Evolutionary conservation across 2,329 filamentous ascomycete species (phyloP), one percentile per base, ranked within the genome.

Genomic region (Penicillium sp.): DNA sequence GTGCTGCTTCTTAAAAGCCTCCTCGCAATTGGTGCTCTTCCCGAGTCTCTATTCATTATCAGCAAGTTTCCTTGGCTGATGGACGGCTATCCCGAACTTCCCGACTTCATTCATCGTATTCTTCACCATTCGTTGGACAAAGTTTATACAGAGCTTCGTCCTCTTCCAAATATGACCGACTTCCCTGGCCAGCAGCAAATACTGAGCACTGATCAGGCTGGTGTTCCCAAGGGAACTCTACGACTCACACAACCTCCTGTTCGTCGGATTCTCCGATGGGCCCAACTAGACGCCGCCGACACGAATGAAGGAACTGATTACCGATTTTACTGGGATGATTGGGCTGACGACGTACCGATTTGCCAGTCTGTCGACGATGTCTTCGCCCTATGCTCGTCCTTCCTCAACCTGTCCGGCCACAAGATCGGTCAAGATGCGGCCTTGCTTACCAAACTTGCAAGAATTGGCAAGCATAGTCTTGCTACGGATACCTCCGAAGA

Each of bases 301-400:
- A 86, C 85, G 23, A 87, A 87, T 51, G 90, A 92, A 62, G 87
- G 87, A 18, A 84, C 79, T 11, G 81, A 89, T 48, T 97, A 97
- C 71, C 86, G 89, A 29, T 97, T 95, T 70, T 99, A 99, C 73
- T 97, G 94, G 87, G 92, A 96, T 55, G 94, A 97, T 64, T 99
- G 94, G 94, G 83, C 87, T 2, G 93, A 97, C 73, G 96, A 94
- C 60, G 82, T 99, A 42, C 95, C 94, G 0, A 78, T 96, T 18
- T 99, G 94, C 68, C 92, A 96, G 70, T 89, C 81, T 1, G 86
- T 96, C 5, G 91, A 97, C 58, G 94, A 99, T 68, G 83, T 99
- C 13, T 94, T 97, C 71, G 87, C 88, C 2, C 83, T 97, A 0
- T 95, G 92, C 72, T 84, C 86, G 54, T 92, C 91, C 1, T 82